Base-by-base conservation (phyloP, 1,284 basidiomycete species). In the Schizophyllum commune region DNA sequence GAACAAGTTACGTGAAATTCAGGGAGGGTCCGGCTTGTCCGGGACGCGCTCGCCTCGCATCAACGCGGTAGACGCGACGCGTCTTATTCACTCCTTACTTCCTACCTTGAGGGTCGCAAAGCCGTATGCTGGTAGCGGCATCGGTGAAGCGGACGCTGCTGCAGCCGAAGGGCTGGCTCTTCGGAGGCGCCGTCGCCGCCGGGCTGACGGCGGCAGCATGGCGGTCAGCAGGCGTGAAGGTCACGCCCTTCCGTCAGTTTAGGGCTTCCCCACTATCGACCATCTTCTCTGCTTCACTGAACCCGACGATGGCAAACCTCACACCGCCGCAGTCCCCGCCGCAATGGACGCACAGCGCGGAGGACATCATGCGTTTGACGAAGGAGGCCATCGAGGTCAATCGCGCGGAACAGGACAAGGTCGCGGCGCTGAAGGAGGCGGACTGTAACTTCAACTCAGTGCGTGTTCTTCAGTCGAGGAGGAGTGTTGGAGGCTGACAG, bases 321-420 rank as follows among this genome's bases (percentile, higher is more conserved):
- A 47, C 39, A 3, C 83, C 90, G 52, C 89, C 90, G 5, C 89
- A 92, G 69, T 67, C 81, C 32, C 75, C 90, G 1, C 88, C 84
- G 32, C 70, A 71, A 56, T 93, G 91, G 90, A 78, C 83, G 19
- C 88, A 91, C 69, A 78, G 85, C 20, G 75, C 88, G 1, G 79
- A 83, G 57, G 79, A 86, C 54, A 81, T 94, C 58, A 71, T 78
- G 5, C 73, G 74, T 17, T 69, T 87, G 52, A 85, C 85, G 56
- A 82, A 86, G 62, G 77, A 83, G 58, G 74, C 80, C 4, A 87
- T 94, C 66, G 79, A 76, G 9, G 73, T 74, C 47, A 79, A 88
- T 70, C 82, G 83, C 56, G 73, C 73, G 21, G 68, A 83, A 39
- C 79, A 82, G 69, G 86, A 91, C 72, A 75, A 75, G 60, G 75